phyloP scores from a whole-genome alignment of 2,329 filamentous ascomycete genomes.

The Exophiala mesophila region DNA sequence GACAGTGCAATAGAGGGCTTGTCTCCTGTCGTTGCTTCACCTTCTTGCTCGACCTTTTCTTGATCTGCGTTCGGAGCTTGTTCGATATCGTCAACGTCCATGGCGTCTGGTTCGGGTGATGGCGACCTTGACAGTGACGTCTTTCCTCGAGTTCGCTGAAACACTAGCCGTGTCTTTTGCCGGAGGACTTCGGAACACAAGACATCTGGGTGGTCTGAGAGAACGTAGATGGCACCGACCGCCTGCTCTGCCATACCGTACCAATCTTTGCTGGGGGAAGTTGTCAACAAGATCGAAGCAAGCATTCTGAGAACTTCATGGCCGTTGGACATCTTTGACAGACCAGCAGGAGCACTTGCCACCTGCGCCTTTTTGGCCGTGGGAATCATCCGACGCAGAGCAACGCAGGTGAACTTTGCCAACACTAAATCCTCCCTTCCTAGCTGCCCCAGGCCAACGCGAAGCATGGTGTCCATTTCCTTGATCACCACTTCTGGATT shows the following conservation, averaged over 20 bases:
- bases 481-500: slow-evolving; percentile 88
- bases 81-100: slow-evolving; percentile 29
- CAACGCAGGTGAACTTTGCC: slow-evolving; percentile 93
- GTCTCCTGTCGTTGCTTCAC: slow-evolving; percentile 44
- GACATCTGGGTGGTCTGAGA: slow-evolving; percentile 90
- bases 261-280: slow-evolving; percentile 91
- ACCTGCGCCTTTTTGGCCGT: slow-evolving; percentile 74
- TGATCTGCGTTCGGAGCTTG: slow-evolving; percentile 10
- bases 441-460: slow-evolving; percentile 76
- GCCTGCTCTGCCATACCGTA: slow-evolving; percentile 92
- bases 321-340: slow-evolving; percentile 81
- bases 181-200: slow-evolving; percentile 87
- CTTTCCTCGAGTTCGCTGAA: slow-evolving; percentile 49
- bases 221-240: slow-evolving; percentile 86
- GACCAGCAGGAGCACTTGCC: slow-evolving; percentile 45
- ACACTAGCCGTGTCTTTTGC: slow-evolving; percentile 80
- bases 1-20: slow-evolving; percentile 74
- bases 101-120: slow-evolving; percentile 29
- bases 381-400: slow-evolving; percentile 83
- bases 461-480: slow-evolving; percentile 90
- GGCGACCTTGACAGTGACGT: slow-evolving; percentile 34
- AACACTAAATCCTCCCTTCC: slow-evolving; percentile 80
- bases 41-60: slow-evolving; percentile 30
- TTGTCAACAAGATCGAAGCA: slow-evolving; percentile 77
- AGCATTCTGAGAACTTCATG: slow-evolving; percentile 80